phyloP scores from a whole-genome alignment of 2,329 filamentous ascomycete species.

The Catunica adiposa region DNA sequence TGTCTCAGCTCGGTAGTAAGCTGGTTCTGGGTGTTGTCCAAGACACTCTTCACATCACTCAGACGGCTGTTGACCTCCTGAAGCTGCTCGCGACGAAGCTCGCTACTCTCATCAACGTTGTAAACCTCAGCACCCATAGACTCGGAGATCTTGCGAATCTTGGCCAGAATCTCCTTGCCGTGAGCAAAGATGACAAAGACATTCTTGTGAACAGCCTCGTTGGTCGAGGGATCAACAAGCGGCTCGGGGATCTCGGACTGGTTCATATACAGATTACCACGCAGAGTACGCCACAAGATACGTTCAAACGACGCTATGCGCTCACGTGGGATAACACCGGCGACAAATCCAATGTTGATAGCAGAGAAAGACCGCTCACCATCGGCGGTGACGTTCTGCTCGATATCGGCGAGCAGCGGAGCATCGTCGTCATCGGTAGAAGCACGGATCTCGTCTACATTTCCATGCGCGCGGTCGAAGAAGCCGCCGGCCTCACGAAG shows the following conservation, averaged over 20 bases:
- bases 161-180: constrained; percentile 93
- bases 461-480: constrained; percentile 89
- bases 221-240: constrained; percentile 78
- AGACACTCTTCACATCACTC: constrained; percentile 76
- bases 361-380: constrained; percentile 79
- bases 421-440: constrained; percentile 85
- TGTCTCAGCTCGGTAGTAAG: constrained; percentile 84
- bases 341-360: constrained; percentile 98
- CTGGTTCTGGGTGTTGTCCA: constrained; percentile 88
- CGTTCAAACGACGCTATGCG: constrained; percentile 90
- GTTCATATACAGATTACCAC: constrained; percentile 99
- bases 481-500: constrained; percentile 90
- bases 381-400: constrained; percentile 53
- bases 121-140: constrained; percentile 92
- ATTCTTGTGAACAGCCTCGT: constrained; percentile 88
- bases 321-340: constrained; percentile 85
- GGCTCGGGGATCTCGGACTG: constrained; percentile 94
- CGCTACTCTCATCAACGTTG: constrained; percentile 92
- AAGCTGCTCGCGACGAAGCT: constrained; percentile 86
- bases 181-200: constrained; percentile 99
- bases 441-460: constrained; percentile 88
- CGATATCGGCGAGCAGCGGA: constrained; percentile 79
- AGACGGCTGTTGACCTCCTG: constrained; percentile 93
- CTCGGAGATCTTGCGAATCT: constrained; percentile 98
- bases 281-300: constrained; percentile 90